Base-by-base conservation (phyloP, 1,139 yeast species). In the Pichia sp. region DNA sequence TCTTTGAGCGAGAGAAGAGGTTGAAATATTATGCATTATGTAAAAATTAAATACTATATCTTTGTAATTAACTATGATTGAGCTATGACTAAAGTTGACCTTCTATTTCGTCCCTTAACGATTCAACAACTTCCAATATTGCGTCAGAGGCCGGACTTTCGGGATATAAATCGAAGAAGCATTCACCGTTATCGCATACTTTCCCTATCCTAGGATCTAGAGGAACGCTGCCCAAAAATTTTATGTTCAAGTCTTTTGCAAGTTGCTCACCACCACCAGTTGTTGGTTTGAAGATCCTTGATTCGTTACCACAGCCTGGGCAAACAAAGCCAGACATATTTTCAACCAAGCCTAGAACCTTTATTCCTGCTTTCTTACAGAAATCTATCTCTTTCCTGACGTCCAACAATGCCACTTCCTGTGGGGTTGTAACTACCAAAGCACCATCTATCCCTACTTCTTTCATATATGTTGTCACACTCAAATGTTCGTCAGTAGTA, bases 321-420 rank as follows among this genome's bases (percentile, higher is more conserved):
- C 99, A 95, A 16, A 95, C 98, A 73, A 95, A 95, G 1, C 99
- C 99, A 6, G 96, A 83, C 99, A 95, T 95, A 69, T 95, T 95
- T 68, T 95, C 99, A 36, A 95, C 97, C 31, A 95, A 71, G 0
- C 99, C 99, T 53, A 93, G 70, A 3, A 95, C 80, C 55, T 80
- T 84, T 58, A 95, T 91, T 4, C 85, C 85, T 2, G 97, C 98
- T 69, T 93, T 95, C 51, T 82, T 78, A 71, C 99, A 95, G 64
- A 95, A 95, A 68, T 92, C 96, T 40, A 95, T 88, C 68, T 95
- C 99, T 70, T 93, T 95, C 56, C 99, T 76, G 1, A 95, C 99
- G 68, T 95, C 99, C 47, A 93, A 73, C 44, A 95, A 74, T 0
- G 99, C 96, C 20, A 93, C 98, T 69, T 95, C 99, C 70, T 95